Evolutionary conservation across 306 rosid genomes (phyloP), one percentile per base, ranked within the genome.

Genomic region (Oemleria cerasiformis): DNA sequence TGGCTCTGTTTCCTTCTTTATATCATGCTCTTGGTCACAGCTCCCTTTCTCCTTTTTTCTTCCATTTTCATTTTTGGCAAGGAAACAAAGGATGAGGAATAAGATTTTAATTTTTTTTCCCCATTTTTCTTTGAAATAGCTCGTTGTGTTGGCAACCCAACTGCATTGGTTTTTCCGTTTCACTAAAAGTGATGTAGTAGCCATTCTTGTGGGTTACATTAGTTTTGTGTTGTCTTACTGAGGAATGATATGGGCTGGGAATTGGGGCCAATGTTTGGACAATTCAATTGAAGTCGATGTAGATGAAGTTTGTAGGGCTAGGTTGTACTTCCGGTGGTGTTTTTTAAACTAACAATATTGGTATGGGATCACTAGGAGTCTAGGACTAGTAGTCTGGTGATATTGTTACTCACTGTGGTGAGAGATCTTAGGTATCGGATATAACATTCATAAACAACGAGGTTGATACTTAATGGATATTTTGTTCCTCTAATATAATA

Each of bases 31-130:
- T 40, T 44, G 45, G 9, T 68, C 14, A 8, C 42, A 19, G n/a
- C 48, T 39, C 75, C 66, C 17, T 61, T 6, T 19, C n/a, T 34
- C 20, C 1, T 23, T 48, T 30, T 57, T 71, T 15, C 40, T 71
- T 59, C 41, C 64, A 59, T 59, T 57, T 57, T n/a, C 19, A 23
- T 23, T 56, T 56, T 34, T 25, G 51, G 55, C 8, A 36, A 65
- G 81, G 81, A 57, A 64, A 77, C 77, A 44, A 48, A 60, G 48
- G 61, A 45, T 42, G 15, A 65, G 54, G 57, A 71, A 71, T 77
- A 71, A 65, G 64, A 47, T 71, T 48, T 64, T 71, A 23, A 56
- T 15, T 41, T 71, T 54, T 8, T 9, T 7, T 42, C 51, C 2
- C 36, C 10, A 2, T 38, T 0, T 14, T 23, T 41, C 41, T 30